phyloP scores from a whole-genome alignment of 2,329 filamentous ascomycete species.

The Diaporthe sp. region DNA sequence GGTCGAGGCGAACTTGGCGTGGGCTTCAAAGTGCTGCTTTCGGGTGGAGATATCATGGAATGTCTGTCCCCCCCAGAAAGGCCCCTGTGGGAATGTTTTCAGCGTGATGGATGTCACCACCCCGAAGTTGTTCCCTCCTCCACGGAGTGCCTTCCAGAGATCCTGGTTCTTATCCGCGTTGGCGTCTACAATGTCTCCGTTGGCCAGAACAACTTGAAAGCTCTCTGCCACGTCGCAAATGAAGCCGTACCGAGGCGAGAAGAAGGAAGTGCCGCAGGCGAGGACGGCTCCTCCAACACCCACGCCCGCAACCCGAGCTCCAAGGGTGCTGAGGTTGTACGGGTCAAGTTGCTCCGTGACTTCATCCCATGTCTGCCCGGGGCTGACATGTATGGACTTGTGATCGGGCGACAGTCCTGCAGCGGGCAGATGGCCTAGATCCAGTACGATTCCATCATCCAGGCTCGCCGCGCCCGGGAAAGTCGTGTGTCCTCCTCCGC shows the following conservation, averaged over 20 bases:
- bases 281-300: conserved; percentile 39
- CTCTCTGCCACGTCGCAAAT: conserved; percentile 55
- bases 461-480: conserved; percentile 21
- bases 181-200: conserved; percentile 56
- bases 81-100: conserved; percentile 39
- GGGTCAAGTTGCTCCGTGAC: conserved; percentile 42
- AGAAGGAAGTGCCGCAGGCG: conserved; percentile 51
- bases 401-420: conserved; percentile 10
- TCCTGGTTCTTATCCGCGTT: conserved; percentile 53
- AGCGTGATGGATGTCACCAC: conserved; percentile 43
- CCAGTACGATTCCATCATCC: conserved; percentile 27
- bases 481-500: conserved; percentile 25
- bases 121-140: conserved; percentile 52
- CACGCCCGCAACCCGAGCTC: conserved; percentile 40
- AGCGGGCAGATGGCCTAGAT: conserved; percentile 13
- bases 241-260: conserved; percentile 56
- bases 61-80: conserved; percentile 37
- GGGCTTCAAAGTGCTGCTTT: conserved; percentile 14
- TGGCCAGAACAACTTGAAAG: conserved; percentile 58
- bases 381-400: conserved; percentile 31
- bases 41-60: conserved; percentile 17
- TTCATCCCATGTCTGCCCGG: conserved; percentile 35
- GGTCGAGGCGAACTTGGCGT: not conserved
- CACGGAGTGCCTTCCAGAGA: conserved; percentile 58
- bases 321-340: conserved; percentile 37